phyloP scores from a whole-genome alignment of 495 filamentous ascomycete genomes.

The Penicillium angulare region DNA sequence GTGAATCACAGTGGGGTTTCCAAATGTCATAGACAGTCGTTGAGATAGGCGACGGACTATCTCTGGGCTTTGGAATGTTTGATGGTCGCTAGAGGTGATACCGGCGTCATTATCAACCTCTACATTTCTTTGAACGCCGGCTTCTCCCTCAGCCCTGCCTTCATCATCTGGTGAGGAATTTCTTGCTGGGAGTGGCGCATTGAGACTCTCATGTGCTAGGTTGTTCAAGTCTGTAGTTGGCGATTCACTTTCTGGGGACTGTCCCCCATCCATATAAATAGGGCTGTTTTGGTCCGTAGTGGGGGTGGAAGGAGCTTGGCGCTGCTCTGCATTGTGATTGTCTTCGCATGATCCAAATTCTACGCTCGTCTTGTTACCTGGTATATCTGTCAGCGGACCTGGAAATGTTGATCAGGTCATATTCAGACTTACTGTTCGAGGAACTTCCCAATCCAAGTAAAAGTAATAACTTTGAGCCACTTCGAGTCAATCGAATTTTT shows the following conservation, averaged over 20 bases:
- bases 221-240: constrained; percentile 2
- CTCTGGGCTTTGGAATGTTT: constrained; percentile 20
- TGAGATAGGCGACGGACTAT: constrained; percentile 46
- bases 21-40: constrained; percentile 50
- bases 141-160: not conserved
- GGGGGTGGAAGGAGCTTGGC: not conserved
- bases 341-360: constrained; percentile 14
- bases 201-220: not conserved
- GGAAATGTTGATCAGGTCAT: not conserved
- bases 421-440: constrained; percentile 13
- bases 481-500: constrained; percentile 17
- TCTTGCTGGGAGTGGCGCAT: not conserved
- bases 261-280: not conserved
- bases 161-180: not conserved
- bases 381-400: not conserved
- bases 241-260: constrained; percentile 7
- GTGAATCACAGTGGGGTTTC: constrained; percentile 54
- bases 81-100: not conserved
- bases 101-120: not conserved
- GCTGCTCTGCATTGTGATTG: not conserved
- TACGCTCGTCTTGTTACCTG: constrained; percentile 20
- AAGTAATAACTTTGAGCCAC: constrained; percentile 24
- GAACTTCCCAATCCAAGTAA: constrained; percentile 22
- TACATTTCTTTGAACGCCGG: not conserved
- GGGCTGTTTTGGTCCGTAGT: not conserved